phyloP scores from a whole-genome alignment of 1,284 basidiomycete genomes.

The Veloboletus limbatus region DNA sequence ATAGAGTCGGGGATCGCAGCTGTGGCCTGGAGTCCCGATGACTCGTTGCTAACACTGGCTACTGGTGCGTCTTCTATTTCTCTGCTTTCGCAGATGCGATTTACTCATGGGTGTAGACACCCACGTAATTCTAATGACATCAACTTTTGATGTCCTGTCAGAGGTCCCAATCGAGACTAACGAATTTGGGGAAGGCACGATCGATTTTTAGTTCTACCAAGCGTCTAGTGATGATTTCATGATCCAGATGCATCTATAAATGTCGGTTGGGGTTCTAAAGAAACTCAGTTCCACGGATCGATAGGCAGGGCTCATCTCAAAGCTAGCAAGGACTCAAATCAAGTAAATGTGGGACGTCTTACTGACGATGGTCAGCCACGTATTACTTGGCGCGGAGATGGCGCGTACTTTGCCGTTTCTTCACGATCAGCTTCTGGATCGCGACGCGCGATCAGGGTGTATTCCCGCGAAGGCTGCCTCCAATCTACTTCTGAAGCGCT shows the following conservation, averaged over 20 bases:
- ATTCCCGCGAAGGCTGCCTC: conserved; percentile 74
- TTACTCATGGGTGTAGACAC: conserved; percentile 42
- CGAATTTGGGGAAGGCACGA: conserved; percentile 80
- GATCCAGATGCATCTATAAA: conserved; percentile 81
- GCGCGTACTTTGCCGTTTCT: conserved; percentile 84
- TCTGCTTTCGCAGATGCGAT: not conserved
- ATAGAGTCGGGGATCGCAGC: conserved; percentile 83
- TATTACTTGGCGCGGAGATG: conserved; percentile 94
- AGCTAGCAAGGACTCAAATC: conserved; percentile 63
- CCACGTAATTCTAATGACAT: conserved; percentile 87
- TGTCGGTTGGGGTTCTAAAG: conserved; percentile 97
- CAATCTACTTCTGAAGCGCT: conserved; percentile 86
- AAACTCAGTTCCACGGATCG: conserved; percentile 97
- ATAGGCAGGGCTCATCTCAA: conserved; percentile 70
- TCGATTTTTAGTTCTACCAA: conserved; percentile 25
- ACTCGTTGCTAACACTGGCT: conserved; percentile 76
- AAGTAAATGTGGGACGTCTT: conserved; percentile 45
- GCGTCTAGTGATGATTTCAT: conserved; percentile 11
- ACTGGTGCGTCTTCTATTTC: conserved; percentile 54
- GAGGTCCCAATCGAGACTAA: conserved; percentile 71
- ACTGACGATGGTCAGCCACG: conserved; percentile 75
- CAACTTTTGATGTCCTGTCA: conserved; percentile 83
- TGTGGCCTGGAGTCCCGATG: conserved; percentile 90
- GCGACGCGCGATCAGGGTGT: conserved; percentile 72
- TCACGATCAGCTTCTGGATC: conserved; percentile 45